Base-by-base conservation (phyloP, 805 yeast genomes). In the Lipomyces yamadae region DNA sequence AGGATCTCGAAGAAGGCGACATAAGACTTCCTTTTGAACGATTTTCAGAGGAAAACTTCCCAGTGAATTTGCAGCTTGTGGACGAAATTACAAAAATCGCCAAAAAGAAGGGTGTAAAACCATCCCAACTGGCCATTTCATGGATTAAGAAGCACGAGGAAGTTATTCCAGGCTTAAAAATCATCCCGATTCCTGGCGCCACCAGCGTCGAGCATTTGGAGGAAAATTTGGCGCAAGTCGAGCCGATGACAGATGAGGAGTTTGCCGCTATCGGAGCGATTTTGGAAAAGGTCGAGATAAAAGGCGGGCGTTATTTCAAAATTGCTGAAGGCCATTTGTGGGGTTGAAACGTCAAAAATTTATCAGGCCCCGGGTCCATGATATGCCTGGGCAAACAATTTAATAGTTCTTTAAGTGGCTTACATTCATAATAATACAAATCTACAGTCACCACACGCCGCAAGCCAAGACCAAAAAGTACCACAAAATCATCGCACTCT, bases 161-260 rank as follows among this genome's bases (percentile, higher is more conserved):
- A 52, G 71, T 68, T 10, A 62, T 72, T n/a, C 77, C 78, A 64
- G 79, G 80, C 65, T 84, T 92, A 33, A 81, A 78, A 66, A 81
- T 92, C 58, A 76, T 92, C 57, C 96, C 97, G 42, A 89, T 92
- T 75, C 97, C 97, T 29, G 88, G 92, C 62, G 87, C 90, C 2
- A 83, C 92, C 4, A 83, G 87, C 33, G 76, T 79, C 3, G 81
- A 76, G 10, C 87, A 90, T 75, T 86, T 88, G 10, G 80, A 82
- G 58, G 89, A 85, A 74, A 92, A 91, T 77, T 80, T 85, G 68
- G 77, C 80, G 3, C 69, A 58, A 5, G 66, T 72, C 4, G 33
- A 30, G 76, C 76, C 59, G 72, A 84, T 92, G 63, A 75, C 86
- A 2, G 86, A 84, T n/a, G 84, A 75, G 0, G 92, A 89, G 64